These are phyloP conservation scores for Spathaspora arborariae DNA, from an alignment of 805 yeast genomes.

Conservation along the genomic window DNA sequence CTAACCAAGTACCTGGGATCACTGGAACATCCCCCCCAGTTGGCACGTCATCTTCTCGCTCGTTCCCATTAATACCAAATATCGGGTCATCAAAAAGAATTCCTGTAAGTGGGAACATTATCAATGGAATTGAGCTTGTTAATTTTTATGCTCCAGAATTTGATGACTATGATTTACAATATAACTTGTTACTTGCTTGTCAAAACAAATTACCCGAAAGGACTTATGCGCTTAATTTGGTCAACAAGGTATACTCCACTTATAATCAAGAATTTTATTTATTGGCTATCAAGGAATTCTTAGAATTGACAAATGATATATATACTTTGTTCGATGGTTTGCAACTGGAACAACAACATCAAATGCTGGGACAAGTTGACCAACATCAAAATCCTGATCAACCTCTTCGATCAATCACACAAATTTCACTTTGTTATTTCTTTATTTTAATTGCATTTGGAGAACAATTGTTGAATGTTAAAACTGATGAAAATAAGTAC, in stretches of 20 bases:
- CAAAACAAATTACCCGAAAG: conserved; percentile 22
- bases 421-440: conserved; percentile 23
- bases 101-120: background rate
- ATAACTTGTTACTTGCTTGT: conserved; percentile 18
- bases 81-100: background rate
- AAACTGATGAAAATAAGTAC: conserved; percentile 1
- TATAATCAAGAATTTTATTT: conserved; percentile 36
- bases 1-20: background rate
- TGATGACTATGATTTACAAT: conserved; percentile 21
- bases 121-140: background rate
- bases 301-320: conserved; percentile 12
- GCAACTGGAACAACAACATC: conserved; percentile 1
- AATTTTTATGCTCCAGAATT: conserved; percentile 1
- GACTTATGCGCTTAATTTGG: conserved; percentile 17
- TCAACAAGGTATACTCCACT: conserved; percentile 22
- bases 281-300: conserved; percentile 21
- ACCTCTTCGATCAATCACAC: conserved; percentile 2
- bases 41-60: background rate
- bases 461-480: conserved; percentile 23
- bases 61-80: background rate
- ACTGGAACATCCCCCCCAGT: background rate
- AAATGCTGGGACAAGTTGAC: background rate
- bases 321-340: conserved; percentile 11
- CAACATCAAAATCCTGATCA: background rate
- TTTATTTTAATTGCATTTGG: conserved; percentile 36